phyloP scores from a whole-genome alignment of 495 filamentous ascomycete genomes.

The Saxophila tyrrhenica region DNA sequence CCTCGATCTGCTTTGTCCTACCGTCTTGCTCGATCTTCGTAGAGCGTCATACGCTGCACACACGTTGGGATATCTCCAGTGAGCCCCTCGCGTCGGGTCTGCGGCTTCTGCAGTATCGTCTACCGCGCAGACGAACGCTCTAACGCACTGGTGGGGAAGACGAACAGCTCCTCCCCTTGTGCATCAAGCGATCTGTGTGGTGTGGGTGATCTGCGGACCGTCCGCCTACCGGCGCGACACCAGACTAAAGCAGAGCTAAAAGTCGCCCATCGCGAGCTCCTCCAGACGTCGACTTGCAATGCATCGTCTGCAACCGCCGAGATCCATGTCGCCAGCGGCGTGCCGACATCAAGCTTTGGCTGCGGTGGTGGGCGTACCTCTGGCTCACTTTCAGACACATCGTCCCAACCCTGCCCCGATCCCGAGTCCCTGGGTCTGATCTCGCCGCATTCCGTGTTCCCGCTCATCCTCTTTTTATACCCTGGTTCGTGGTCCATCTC shows the following conservation, averaged over 20 bases:
- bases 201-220: neutral
- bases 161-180: too few species aligned
- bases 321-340: neutral
- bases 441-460: neutral
- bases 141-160: too few species aligned
- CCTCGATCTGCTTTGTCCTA: too few species aligned
- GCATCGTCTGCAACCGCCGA: neutral
- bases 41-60: too few species aligned
- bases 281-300: neutral
- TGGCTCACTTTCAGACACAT: neutral
- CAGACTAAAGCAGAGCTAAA: neutral
- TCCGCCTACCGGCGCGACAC: neutral
- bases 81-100: neutral
- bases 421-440: neutral
- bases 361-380: neutral
- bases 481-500: neutral
- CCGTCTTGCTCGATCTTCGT: too few species aligned
- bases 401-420: neutral
- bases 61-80: too few species aligned
- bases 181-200: neutral
- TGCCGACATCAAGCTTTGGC: neutral
- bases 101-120: neutral
- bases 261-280: neutral
- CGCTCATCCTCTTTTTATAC: neutral
- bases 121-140: too few species aligned